Evolutionary conservation across 257 asterid species (phyloP).

Genomic region (Datura wrightii): DNA sequence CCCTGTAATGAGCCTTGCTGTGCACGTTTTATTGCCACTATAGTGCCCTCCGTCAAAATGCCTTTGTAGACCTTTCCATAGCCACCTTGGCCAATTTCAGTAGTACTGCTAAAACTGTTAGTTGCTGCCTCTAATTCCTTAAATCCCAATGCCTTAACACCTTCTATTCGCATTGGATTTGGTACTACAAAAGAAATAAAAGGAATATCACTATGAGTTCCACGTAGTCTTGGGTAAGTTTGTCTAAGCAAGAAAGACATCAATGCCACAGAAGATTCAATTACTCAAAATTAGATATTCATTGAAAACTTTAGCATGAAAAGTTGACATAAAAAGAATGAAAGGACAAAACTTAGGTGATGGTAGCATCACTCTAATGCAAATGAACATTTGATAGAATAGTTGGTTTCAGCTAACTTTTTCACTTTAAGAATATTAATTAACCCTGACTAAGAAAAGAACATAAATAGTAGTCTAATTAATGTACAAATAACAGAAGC

Average conservation of each 20-base stretch:
- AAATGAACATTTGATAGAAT: slow-evolving; percentile 10
- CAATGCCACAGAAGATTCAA: slow-evolving; percentile 2
- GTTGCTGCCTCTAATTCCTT: slow-evolving; percentile 53
- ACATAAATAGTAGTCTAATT: not conserved
- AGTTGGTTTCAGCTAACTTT: slow-evolving; percentile 18
- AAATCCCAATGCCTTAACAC: slow-evolving; percentile 57
- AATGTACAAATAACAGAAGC: slow-evolving; percentile 1
- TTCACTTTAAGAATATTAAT: slow-evolving; percentile 22
- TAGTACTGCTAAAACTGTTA: slow-evolving; percentile 40
- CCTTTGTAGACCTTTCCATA: slow-evolving; percentile 71
- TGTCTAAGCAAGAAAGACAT: slow-evolving; percentile 17
- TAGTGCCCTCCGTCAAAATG: slow-evolving; percentile 42
- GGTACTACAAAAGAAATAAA: slow-evolving; percentile 40
- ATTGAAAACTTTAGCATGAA: not conserved
- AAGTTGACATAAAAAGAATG: not conserved
- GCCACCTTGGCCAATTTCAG: slow-evolving; percentile 70
- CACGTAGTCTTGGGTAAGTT: not conserved
- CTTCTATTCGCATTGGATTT: slow-evolving; percentile 56
- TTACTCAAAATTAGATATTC: not conserved
- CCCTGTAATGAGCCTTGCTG: slow-evolving; percentile 65
- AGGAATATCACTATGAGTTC: slow-evolving; percentile 5
- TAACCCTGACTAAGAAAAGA: not conserved
- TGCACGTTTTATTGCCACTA: slow-evolving; percentile 68
- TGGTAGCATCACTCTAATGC: not conserved
- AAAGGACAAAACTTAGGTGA: not conserved